Base-by-base conservation (phyloP, 176 grass and related monocot genomes). In the Musa troglodytarum region DNA sequence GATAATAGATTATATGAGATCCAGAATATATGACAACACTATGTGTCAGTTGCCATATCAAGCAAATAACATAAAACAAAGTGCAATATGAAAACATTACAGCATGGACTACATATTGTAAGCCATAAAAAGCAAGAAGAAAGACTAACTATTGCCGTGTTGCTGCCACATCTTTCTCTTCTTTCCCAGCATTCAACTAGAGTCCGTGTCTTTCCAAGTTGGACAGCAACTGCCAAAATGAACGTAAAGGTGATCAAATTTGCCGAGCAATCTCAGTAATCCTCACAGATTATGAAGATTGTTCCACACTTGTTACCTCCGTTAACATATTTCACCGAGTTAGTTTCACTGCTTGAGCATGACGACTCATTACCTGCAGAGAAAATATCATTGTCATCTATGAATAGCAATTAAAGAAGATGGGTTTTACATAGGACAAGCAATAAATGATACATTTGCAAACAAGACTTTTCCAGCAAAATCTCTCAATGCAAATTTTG, bases 151-250 rank as follows among this genome's bases (percentile, higher is more conserved):
- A 68, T 83, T 79, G 68, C 54, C 84, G 73, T 68, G 68, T 65
- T 81, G 66, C 76, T 80, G 70, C 54, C 86, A 79, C 74, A 83
- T 76, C 71, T 78, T n/a, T 98, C 94, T 81, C 84, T 93, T 58
- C 81, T 98, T 83, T 98, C 94, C 80, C 80, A 98, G n/a, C 90
- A 83, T 81, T 91, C 84, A 50, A 98, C 94, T 64, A 98, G 86
- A 81, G 88, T 91, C 75, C 88, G 88, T 57, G 90, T 98, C 81
- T 82, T 98, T 74, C 94, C 94, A 80, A 91, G 68, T 74, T 83
- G 94, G 57, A 93, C 90, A 76, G 90, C 90, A 80, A 93, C 94
- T 98, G 82, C 80, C 79, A 92, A 81, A 87, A 65, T n/a, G 81
- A 29, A 81, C 57, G 53, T 24, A 15, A 59, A 53, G 67, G 79